Conservation (phyloP, 345 rosid genomes). For the Bruguiera sexangula region DNA sequence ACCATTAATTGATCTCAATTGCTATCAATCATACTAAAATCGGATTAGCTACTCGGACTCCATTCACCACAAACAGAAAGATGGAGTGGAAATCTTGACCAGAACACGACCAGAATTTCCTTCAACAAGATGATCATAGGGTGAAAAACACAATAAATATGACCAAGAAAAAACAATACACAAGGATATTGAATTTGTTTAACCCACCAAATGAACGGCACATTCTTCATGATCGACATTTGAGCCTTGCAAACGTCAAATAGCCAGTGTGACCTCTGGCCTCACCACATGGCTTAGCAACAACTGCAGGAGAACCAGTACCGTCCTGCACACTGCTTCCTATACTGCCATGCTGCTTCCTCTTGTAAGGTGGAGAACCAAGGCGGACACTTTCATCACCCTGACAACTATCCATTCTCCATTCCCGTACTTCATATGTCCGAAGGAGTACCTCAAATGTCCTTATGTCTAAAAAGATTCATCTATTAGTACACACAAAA, state of each 20-base stretch:
- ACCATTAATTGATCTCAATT: too few species aligned
- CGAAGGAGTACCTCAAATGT: slow-evolving; percentile 86
- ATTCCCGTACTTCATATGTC: slow-evolving; percentile 74
- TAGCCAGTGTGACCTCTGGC: slow-evolving; percentile 95
- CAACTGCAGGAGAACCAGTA: slow-evolving; percentile 31
- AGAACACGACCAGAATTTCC: too few species aligned
- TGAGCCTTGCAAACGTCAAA: slow-evolving; percentile 85
- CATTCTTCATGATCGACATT: slow-evolving; percentile 40
- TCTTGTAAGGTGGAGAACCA: slow-evolving; percentile 58
- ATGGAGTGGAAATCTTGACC: too few species aligned
- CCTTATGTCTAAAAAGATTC: slow-evolving; percentile 53
- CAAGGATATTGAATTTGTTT: not conserved
- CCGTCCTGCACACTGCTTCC: slow-evolving; percentile 25
- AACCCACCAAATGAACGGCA: not conserved
- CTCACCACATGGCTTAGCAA: slow-evolving; percentile 78
- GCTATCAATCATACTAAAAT: too few species aligned
- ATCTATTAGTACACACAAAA: not conserved
- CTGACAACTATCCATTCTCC: slow-evolving; percentile 36
- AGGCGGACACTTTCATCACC: slow-evolving; percentile 34
- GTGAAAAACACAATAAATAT: not conserved
- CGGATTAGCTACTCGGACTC: too few species aligned
- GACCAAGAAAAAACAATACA: not conserved
- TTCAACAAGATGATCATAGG: too few species aligned
- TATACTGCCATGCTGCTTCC: slow-evolving; percentile 54
- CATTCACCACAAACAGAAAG: too few species aligned